Conservation (phyloP, 768 basidiomycete species). For the Naganishia vaughanmartiniae region DNA sequence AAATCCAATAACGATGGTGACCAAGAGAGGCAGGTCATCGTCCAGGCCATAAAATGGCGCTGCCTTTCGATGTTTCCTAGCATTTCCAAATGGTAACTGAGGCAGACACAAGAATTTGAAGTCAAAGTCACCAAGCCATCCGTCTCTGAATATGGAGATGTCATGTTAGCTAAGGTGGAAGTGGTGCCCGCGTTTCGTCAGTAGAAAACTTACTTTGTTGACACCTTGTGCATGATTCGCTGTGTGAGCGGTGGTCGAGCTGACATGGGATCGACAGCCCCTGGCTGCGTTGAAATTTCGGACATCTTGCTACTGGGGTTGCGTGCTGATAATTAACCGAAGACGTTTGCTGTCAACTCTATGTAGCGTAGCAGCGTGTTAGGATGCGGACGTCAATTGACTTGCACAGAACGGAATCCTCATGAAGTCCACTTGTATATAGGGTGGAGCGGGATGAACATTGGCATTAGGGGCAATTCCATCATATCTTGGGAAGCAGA, state of each 20-base stretch:
- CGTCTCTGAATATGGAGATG: constrained; percentile 51
- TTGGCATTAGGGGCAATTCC: too few relatives aligned
- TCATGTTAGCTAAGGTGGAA: not conserved
- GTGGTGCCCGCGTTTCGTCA: not conserved
- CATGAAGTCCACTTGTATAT: not conserved
- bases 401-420: not conserved
- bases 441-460: not conserved
- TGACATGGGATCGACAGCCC: constrained; percentile 26
- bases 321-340: not conserved
- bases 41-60: constrained; percentile 77
- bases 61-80: constrained; percentile 45
- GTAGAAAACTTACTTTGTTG: constrained; percentile 25
- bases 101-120: constrained; percentile 71
- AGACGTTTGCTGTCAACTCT: not conserved
- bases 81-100: constrained; percentile 60
- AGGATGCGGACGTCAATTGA: too few relatives aligned
- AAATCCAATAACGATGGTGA: constrained; percentile 68
- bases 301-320: constrained; percentile 9
- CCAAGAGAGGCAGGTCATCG: constrained; percentile 67
- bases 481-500: constrained; percentile 4
- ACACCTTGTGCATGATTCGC: constrained; percentile 19
- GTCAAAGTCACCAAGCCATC: constrained; percentile 83
- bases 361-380: not conserved
- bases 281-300: constrained; percentile 22
- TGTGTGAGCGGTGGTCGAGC: constrained; percentile 19